Evolutionary conservation across 2,329 filamentous ascomycete species (phyloP), one percentile per base, ranked within the genome.

Genomic region (Sclerotinia minor): DNA sequence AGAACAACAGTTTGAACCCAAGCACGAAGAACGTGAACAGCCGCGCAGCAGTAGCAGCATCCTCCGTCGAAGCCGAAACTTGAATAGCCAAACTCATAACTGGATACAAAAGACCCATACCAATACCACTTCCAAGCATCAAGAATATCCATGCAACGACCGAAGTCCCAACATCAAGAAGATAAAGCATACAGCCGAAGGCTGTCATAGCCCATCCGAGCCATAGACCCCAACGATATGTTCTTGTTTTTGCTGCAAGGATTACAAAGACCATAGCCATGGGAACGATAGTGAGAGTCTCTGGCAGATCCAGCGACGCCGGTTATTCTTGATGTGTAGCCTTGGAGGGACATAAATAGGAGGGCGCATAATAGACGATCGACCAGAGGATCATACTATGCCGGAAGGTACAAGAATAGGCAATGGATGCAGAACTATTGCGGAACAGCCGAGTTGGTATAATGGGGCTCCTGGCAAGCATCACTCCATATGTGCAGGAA

Each of bases 11-110:
- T 71, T 61, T 75, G 71, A 15, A 88, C 89, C 26, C 90, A 82
- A 1, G 83, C 82, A 17, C 87, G 84, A 74, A 83, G 79, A 92
- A 91, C 63, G 83, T 84, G 77, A 88, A 89, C 79, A 91, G 84
- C 17, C 84, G 86, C 0, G 83, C 82, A 0, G 86, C 85, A 68
- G 85, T 84, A 2, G 86, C 83, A 52, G 88, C 83, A 72, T 88
- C 83, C 63, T 81, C 80, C 68, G 82, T 82, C 1, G 81, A 79
- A 4, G 84, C 81, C 0, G 86, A 81, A 21, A 87, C 87, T 76
- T 91, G 88, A n/a, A 89, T 83, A 1, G 85, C 83, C 53, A 89
- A 84, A 0, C 81, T 82, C 77, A 89, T 84, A 9, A 83, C 80
- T 0, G 88, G 84, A 77, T 89, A 89, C 2, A 91, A 78, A 55